Conservation (phyloP, 345 rosid species). For the Populus davidiana region DNA sequence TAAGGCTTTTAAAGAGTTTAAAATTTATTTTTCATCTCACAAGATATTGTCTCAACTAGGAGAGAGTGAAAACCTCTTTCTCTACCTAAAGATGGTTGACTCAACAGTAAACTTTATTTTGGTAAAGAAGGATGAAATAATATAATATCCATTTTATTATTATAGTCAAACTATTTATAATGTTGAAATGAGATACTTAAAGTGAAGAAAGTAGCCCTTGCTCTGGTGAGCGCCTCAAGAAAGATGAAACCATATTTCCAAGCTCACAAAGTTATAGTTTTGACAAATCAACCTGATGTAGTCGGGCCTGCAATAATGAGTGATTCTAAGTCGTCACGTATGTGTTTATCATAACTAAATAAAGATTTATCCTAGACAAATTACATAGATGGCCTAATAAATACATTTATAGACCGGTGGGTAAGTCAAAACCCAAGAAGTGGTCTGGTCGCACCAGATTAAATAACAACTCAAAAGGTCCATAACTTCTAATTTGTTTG, state of each 20-base stretch:
- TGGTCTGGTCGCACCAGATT: fast-evolving
- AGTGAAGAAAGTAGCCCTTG: background rate
- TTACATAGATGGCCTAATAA: too few relatives aligned
- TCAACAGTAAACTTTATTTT: background rate
- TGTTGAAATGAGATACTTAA: background rate
- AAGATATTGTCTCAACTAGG: background rate
- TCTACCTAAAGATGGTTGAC: fast-evolving
- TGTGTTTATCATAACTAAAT: too few relatives aligned
- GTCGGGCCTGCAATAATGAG: too few relatives aligned
- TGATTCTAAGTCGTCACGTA: too few relatives aligned
- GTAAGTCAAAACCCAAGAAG: too few relatives aligned
- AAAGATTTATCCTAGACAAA: too few relatives aligned
- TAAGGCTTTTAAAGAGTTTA: too few relatives aligned
- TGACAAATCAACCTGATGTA: background rate
- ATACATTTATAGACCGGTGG: too few relatives aligned
- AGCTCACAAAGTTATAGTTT: background rate
- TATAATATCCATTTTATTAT: background rate
- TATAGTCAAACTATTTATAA: fast-evolving
- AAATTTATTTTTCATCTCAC: background rate
- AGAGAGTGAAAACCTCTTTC: background rate
- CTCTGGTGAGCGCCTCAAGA: background rate
- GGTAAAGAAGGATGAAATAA: background rate
- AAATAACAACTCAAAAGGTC: too few relatives aligned
- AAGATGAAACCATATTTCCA: background rate
- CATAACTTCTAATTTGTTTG: too few relatives aligned